Conservation (phyloP, 306 rosid species). For the Corylus americana region DNA sequence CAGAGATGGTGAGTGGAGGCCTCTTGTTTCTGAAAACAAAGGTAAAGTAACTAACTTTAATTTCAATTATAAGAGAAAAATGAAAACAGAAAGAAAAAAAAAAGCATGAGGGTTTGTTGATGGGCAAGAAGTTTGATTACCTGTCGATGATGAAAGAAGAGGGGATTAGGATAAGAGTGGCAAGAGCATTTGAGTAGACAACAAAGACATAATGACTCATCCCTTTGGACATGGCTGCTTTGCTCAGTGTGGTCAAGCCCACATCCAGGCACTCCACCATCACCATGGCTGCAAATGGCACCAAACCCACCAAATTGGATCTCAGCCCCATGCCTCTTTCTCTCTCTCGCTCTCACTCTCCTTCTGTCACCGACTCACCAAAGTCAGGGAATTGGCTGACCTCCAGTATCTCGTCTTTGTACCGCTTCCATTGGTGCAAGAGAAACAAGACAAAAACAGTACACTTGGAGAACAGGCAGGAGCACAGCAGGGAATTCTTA, state of each 20-base stretch:
- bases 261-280: conserved; percentile 42
- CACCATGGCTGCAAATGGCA: conserved; percentile 42
- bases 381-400: background rate
- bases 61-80: background rate
- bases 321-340: conserved; percentile 22
- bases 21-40: conserved; percentile 20
- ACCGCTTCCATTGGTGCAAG: no score
- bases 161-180: conserved; percentile 43
- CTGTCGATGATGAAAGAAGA: conserved; percentile 40
- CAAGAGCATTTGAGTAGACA: conserved; percentile 52
- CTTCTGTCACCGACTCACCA: background rate
- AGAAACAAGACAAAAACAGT: no score
- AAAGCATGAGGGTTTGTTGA: background rate
- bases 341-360: background rate
- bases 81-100: background rate
- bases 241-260: conserved; percentile 38
- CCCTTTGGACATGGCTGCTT: conserved; percentile 52
- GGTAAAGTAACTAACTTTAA: background rate
- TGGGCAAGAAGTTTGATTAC: background rate
- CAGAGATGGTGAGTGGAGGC: conserved; percentile 39
- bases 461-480: no score
- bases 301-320: conserved; percentile 4
- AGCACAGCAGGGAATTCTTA: no score
- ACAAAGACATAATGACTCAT: conserved; percentile 50
- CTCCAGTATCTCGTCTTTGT: background rate